Conservation (phyloP, 2,329 filamentous ascomycete genomes). For the Paraphoma sp. region DNA sequence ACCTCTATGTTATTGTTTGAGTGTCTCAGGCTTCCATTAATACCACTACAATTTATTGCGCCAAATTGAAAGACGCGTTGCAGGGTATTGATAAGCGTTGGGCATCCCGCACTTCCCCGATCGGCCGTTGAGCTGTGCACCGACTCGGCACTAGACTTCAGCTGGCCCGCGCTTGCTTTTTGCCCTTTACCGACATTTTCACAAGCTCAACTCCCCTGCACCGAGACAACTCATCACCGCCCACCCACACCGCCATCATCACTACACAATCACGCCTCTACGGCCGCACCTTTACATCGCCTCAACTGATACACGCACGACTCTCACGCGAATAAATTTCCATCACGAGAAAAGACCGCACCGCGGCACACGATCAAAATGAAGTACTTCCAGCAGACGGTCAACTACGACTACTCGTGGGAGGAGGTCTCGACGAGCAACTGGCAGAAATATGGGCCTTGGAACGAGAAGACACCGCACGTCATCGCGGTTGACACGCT, state of each 20-base stretch:
- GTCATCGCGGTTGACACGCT: conserved; percentile 95
- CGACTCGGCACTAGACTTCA: conserved; percentile 5
- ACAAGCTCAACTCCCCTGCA: conserved; percentile 17
- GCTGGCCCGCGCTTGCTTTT: conserved; percentile 21
- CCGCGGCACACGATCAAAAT: conserved; percentile 58
- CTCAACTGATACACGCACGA: neutral
- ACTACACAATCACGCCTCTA: neutral
- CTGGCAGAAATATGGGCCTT: conserved; percentile 98
- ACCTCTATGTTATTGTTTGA: too few relatives aligned
- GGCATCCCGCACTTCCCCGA: conserved; percentile 19
- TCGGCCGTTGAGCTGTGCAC: conserved; percentile 20
- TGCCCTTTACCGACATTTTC: conserved; percentile 23
- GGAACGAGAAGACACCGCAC: conserved; percentile 98
- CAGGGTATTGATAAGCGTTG: conserved; percentile 20
- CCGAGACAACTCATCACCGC: conserved; percentile 7
- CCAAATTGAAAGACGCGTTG: neutral
- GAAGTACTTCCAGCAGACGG: conserved; percentile 93
- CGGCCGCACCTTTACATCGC: neutral
- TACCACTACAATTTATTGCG: neutral
- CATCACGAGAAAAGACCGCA: conserved; percentile 2
- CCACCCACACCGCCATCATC: conserved; percentile 5
- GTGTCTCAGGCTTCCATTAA: neutral
- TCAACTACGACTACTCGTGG: conserved; percentile 98
- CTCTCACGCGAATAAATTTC: neutral
- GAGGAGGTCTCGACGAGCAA: conserved; percentile 97